Percentiles rank a stretch among this genome's conserved stretches.
These are phyloP conservation scores for Pseudevernia furfuracea DNA, from an alignment of 495 filamentous ascomycete genomes.

Conservation along the genomic window DNA sequence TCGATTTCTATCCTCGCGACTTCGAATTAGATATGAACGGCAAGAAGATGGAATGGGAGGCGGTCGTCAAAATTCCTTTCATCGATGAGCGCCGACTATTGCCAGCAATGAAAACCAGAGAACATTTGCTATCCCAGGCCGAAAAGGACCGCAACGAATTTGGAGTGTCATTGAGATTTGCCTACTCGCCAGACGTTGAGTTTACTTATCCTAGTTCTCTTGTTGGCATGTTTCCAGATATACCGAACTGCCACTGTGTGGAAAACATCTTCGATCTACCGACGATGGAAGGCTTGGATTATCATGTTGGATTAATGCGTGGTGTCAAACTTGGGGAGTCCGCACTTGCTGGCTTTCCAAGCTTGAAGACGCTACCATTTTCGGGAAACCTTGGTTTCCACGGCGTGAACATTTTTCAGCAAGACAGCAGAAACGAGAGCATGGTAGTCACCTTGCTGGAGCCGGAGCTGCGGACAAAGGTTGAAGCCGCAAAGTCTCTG, in stretches of 20 bases:
- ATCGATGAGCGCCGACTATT: conserved; percentile 86
- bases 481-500: conserved; percentile 64
- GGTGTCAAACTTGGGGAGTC: conserved; percentile 73
- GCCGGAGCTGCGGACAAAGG: conserved; percentile 59
- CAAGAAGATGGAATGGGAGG: conserved; percentile 99
- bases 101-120: conserved; percentile 74
- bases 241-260: conserved; percentile 79
- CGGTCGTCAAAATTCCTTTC: conserved; percentile 97
- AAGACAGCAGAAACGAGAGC: conserved; percentile 92
- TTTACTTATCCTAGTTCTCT: conserved; percentile 80
- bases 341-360: conserved; percentile 89
- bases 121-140: conserved; percentile 62
- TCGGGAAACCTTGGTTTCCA: conserved; percentile 76
- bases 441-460: conserved; percentile 83
- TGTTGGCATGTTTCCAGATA: conserved; percentile 83
- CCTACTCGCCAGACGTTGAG: conserved; percentile 66
- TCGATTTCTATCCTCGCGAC: conserved; percentile 95
- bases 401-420: conserved; percentile 92
- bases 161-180: conserved; percentile 87
- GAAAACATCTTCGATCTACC: conserved; percentile 95
- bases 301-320: conserved; percentile 77
- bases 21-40: conserved; percentile 99
- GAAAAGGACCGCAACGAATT: conserved; percentile 82
- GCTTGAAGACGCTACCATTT: conserved; percentile 73
- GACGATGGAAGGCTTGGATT: conserved; percentile 80